A percentile compares a stretch with the other conserved stretches of the same genome.
Evolutionary conservation across 768 basidiomycete genomes (phyloP).

Genomic region (Leccinum uliginosum): DNA sequence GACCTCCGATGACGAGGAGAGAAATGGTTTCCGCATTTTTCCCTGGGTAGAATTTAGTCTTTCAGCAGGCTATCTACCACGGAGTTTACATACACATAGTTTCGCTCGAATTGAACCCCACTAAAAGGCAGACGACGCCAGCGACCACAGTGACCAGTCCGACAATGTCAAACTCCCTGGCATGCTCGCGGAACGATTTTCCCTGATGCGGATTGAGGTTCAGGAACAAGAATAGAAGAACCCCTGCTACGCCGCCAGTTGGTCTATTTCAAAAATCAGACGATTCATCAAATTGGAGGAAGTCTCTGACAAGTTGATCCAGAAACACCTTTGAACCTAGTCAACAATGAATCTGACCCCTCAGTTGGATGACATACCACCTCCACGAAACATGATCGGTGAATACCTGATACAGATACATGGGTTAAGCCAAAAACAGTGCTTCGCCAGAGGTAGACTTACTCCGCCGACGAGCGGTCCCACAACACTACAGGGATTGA

Average conservation of each 20-base stretch:
- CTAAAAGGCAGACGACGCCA: slow-evolving; percentile 35
- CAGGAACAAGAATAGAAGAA: slow-evolving; percentile 31
- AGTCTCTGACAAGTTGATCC: slow-evolving; percentile 30
- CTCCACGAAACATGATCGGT: slow-evolving; percentile 37
- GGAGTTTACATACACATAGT: slow-evolving; percentile 24
- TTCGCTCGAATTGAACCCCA: slow-evolving; percentile 37
- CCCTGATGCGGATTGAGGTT: slow-evolving; percentile 33
- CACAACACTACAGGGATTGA: slow-evolving; percentile 27
- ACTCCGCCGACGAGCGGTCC: slow-evolving; percentile 42
- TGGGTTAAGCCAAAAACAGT: not conserved
- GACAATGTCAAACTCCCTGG: slow-evolving; percentile 36
- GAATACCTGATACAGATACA: slow-evolving; percentile 27
- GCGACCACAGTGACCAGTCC: slow-evolving; percentile 34
- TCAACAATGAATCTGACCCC: not conserved
- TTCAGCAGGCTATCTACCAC: not conserved
- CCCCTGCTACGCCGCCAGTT: slow-evolving; percentile 32
- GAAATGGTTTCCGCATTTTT: slow-evolving; percentile 30
- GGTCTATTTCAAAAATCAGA: slow-evolving; percentile 23
- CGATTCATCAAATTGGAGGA: not conserved
- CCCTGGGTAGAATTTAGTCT: slow-evolving; percentile 22
- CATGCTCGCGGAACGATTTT: slow-evolving; percentile 29
- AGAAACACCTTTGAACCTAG: slow-evolving; percentile 31
- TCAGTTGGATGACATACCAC: slow-evolving; percentile 27
- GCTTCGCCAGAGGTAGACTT: slow-evolving; percentile 1
- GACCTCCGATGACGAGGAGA: slow-evolving; percentile 33